These are phyloP conservation scores for Ophiostoma sp. DNA, from an alignment of 2,329 filamentous ascomycete species.

Conservation along the genomic window DNA sequence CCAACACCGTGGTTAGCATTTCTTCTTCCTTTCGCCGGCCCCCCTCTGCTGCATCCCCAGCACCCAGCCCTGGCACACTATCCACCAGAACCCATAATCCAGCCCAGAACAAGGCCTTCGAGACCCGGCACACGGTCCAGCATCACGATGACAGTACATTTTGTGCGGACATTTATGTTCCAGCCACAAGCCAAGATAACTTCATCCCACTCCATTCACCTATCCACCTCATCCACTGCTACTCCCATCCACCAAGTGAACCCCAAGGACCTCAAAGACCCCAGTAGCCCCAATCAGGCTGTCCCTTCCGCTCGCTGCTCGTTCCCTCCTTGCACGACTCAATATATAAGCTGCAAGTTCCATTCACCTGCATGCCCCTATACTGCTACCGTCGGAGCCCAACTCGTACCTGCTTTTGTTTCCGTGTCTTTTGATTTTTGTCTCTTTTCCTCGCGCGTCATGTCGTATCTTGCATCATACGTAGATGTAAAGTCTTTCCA, in stretches of 20 bases:
- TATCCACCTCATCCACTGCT: neutral
- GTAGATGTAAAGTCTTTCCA: neutral
- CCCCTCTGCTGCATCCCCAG: slow-evolving; percentile 2
- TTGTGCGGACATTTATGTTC: neutral
- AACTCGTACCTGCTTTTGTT: neutral
- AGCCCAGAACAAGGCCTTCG: no score
- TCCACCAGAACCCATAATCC: neutral
- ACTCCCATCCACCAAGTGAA: neutral
- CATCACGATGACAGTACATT: slow-evolving; percentile 8
- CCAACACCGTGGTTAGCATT: neutral
- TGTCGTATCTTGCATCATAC: slow-evolving; percentile 1
- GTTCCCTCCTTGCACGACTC: neutral
- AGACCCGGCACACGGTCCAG: neutral
- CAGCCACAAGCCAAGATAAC: neutral
- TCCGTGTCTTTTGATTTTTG: neutral
- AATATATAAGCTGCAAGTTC: slow-evolving; percentile 8
- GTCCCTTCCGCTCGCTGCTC: neutral
- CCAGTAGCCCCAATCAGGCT: neutral
- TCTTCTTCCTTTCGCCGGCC: neutral
- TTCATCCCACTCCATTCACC: neutral
- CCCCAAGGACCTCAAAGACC: neutral
- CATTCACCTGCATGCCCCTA: slow-evolving; percentile 12
- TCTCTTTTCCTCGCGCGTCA: neutral
- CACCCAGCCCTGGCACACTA: neutral
- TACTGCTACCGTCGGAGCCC: neutral